Evolutionary conservation across 345 rosid genomes (phyloP).

Genomic region (Barbarea vulgaris): DNA sequence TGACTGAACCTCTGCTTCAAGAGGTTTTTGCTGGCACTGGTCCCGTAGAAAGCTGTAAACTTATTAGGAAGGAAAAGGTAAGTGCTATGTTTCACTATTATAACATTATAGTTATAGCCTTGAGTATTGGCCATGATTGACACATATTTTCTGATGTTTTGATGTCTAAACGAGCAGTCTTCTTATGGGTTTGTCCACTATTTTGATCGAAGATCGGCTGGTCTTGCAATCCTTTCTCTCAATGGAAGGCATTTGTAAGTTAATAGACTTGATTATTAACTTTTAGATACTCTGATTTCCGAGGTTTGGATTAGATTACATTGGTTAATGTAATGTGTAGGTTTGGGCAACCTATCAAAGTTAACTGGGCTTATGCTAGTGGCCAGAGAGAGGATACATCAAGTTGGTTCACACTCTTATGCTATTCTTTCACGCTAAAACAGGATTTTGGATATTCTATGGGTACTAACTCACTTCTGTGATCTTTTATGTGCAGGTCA

Average conservation of each 20-base stretch:
- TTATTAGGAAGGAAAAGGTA: slow-evolving; percentile 91
- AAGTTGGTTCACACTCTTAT: slow-evolving; percentile 24
- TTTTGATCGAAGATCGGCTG: slow-evolving; percentile 86
- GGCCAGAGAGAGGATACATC: slow-evolving; percentile 97
- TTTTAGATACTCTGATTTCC: background rate
- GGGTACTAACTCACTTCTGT: background rate
- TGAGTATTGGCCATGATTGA: background rate
- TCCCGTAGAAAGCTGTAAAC: slow-evolving; percentile 91
- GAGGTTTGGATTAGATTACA: slow-evolving; percentile 1
- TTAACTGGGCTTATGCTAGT: slow-evolving; percentile 49
- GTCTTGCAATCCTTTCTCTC: slow-evolving; percentile 85
- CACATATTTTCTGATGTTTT: slow-evolving; percentile 21
- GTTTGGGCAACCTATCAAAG: slow-evolving; percentile 61
- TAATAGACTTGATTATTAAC: background rate
- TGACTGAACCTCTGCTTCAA: slow-evolving; percentile 41
- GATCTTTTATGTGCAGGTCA: slow-evolving; percentile 54
- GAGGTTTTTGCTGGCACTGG: slow-evolving; percentile 97
- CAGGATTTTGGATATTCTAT: background rate
- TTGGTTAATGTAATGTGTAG: slow-evolving; percentile 46
- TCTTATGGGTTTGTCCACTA: slow-evolving; percentile 96
- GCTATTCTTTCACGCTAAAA: background rate
- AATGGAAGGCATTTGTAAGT: slow-evolving; percentile 95
- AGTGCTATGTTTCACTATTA: background rate
- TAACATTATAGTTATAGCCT: background rate
- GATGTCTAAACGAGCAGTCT: slow-evolving; percentile 53